Percentiles rank a stretch among this genome's conserved stretches.
These are phyloP conservation scores for Collybia mongolica DNA, from an alignment of 768 basidiomycete species.

Conservation along the genomic window DNA sequence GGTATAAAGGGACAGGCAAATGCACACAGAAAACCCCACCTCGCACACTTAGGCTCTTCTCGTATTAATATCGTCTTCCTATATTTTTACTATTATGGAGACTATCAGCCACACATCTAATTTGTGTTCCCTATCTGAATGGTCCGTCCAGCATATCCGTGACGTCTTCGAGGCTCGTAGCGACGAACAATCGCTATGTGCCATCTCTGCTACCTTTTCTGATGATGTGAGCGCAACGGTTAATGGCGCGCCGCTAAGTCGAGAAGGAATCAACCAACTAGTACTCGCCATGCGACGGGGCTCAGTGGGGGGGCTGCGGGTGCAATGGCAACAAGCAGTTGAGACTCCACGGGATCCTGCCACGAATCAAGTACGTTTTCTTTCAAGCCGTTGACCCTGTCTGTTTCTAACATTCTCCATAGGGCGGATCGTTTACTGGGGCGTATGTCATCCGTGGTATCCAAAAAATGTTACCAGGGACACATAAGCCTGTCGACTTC, in stretches of 20 bases:
- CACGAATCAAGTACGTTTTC: conserved; percentile 39
- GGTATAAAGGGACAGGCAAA: conserved; percentile 8
- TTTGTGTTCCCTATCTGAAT: conserved; percentile 43
- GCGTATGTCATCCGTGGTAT: conserved; percentile 53
- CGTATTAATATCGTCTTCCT: background rate
- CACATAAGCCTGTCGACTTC: conserved; percentile 30
- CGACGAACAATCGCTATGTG: conserved; percentile 39
- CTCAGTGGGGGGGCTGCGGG: conserved; percentile 37
- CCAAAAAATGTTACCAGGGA: conserved; percentile 33
- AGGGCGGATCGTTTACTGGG: conserved; percentile 51
- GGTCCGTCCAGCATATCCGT: conserved; percentile 49
- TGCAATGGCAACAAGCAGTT: conserved; percentile 49
- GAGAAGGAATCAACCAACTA: conserved; percentile 37
- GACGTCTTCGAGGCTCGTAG: conserved; percentile 48
- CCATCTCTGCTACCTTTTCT: conserved; percentile 46
- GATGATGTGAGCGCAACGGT: conserved; percentile 35
- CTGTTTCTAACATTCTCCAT: conserved; percentile 4
- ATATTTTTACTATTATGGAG: conserved; percentile 11
- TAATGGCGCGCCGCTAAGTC: conserved; percentile 41
- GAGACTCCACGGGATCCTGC: conserved; percentile 39
- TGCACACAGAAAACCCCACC: background rate
- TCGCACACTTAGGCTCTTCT: background rate
- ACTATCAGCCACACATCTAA: conserved; percentile 8
- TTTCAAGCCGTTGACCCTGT: background rate
- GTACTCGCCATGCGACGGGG: conserved; percentile 41